phyloP scores from a whole-genome alignment of 2,329 filamentous ascomycete species.

The Claviceps sp. region DNA sequence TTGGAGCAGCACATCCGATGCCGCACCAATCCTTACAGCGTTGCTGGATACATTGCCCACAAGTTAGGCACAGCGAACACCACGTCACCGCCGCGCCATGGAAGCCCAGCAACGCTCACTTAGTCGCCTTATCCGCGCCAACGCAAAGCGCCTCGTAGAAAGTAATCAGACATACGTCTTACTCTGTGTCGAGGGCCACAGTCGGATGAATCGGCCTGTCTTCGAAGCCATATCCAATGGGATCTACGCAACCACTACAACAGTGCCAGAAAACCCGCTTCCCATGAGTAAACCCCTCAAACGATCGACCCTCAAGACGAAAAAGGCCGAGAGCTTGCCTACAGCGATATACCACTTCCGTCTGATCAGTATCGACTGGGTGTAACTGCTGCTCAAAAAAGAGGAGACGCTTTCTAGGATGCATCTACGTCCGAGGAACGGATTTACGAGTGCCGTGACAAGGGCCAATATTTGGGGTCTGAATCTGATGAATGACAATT shows the following conservation, averaged over 20 bases:
- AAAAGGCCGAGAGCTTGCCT: conserved; percentile 23
- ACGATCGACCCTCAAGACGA: conserved; percentile 9
- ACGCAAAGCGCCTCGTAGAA: conserved; percentile 18
- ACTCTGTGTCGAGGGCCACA: conserved; percentile 3
- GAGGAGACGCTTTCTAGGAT: conserved; percentile 34
- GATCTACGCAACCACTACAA: conserved; percentile 5
- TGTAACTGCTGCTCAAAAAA: conserved; percentile 26
- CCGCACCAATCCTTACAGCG: neutral
- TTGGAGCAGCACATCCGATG: too few species aligned
- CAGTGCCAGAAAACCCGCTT: neutral
- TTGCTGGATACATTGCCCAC: neutral
- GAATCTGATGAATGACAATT: too few species aligned
- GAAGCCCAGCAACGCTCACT: conserved; percentile 3
- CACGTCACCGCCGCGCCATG: conserved; percentile 1
- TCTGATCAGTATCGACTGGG: conserved; percentile 20
- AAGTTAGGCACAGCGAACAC: neutral
- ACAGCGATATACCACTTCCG: conserved; percentile 22
- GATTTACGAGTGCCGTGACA: conserved; percentile 7
- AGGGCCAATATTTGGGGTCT: too few species aligned
- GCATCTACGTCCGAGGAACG: conserved; percentile 22
- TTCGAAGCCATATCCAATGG: conserved; percentile 6
- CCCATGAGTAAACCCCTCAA: neutral
- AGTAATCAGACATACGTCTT: conserved; percentile 5
- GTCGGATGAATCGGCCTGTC: conserved; percentile 11
- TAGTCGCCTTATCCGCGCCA: conserved; percentile 17